These are phyloP conservation scores for Neoboletus magnificus DNA, from an alignment of 768 basidiomycete species.

Conservation along the genomic window DNA sequence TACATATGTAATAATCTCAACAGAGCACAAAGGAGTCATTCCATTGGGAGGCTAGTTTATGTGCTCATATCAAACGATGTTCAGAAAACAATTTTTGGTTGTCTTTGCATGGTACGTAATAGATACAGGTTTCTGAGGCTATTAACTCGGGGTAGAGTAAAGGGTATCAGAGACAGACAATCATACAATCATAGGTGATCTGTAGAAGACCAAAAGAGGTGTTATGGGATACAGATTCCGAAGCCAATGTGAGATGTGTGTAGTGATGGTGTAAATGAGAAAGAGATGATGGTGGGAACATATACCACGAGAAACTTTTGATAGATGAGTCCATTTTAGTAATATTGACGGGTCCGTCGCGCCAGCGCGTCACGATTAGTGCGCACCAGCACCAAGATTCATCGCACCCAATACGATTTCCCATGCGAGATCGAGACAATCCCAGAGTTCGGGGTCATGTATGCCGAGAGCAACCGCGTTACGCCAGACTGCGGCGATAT, in stretches of 20 bases:
- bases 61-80: background rate
- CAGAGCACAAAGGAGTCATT: background rate
- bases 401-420: conserved; percentile 60
- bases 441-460: conserved; percentile 64
- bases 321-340: conserved; percentile 18
- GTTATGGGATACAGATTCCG: conserved; percentile 30
- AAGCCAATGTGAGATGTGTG: conserved; percentile 16
- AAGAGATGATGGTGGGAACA: conserved; percentile 26
- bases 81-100: conserved; percentile 7
- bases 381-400: conserved; percentile 45
- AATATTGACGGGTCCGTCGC: conserved; percentile 16
- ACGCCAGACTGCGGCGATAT: conserved; percentile 66
- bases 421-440: conserved; percentile 65
- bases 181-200: conserved; percentile 24
- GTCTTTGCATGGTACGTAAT: conserved; percentile 11
- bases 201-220: conserved; percentile 3
- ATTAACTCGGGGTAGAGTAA: conserved; percentile 31
- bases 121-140: conserved; percentile 29
- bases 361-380: conserved; percentile 23
- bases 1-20: conserved; percentile 2
- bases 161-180: conserved; percentile 26
- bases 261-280: conserved; percentile 20
- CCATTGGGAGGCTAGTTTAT: background rate
- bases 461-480: conserved; percentile 71
- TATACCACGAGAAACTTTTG: conserved; percentile 8